phyloP scores from a whole-genome alignment of 2,329 filamentous ascomycete species.

The Claviceps sp. region DNA sequence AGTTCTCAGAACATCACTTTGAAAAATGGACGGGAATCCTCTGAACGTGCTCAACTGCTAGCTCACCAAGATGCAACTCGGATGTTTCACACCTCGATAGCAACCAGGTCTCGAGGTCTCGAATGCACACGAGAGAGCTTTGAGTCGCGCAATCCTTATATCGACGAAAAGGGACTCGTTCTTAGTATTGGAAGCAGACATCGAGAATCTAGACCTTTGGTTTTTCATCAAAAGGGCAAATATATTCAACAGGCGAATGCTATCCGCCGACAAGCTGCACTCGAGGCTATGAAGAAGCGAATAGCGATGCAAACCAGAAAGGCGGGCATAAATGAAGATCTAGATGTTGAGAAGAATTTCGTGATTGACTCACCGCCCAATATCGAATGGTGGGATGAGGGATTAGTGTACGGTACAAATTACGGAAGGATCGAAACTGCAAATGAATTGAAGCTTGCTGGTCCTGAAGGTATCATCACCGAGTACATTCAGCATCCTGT shows the following conservation, averaged over 20 bases:
- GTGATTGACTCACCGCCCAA: slow-evolving; percentile 71
- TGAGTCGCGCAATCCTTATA: slow-evolving; percentile 60
- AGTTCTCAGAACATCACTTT: slow-evolving; percentile 30
- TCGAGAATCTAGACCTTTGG: slow-evolving; percentile 59
- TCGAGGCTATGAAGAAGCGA: slow-evolving; percentile 89
- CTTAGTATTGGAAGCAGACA: slow-evolving; percentile 44
- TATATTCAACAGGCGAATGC: slow-evolving; percentile 92
- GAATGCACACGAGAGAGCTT: slow-evolving; percentile 1
- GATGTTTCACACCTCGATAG: slow-evolving; percentile 1
- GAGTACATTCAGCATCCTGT: slow-evolving; percentile 88
- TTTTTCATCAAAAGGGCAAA: slow-evolving; percentile 94
- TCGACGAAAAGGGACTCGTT: slow-evolving; percentile 53
- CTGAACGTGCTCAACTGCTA: background rate
- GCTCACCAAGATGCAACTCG: background rate
- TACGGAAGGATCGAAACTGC: slow-evolving; percentile 60
- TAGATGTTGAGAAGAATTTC: slow-evolving; percentile 81
- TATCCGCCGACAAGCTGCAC: slow-evolving; percentile 68
- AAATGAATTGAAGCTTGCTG: slow-evolving; percentile 56
- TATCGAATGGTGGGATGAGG: slow-evolving; percentile 97
- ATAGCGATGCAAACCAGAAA: slow-evolving; percentile 80
- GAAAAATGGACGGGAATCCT: slow-evolving; percentile 22
- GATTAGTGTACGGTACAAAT: slow-evolving; percentile 58
- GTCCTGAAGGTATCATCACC: slow-evolving; percentile 77
- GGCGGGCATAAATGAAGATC: slow-evolving; percentile 85
- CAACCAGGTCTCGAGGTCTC: slow-evolving; percentile 7